A percentile compares a stretch with the other conserved stretches of the same genome.
phyloP scores from a whole-genome alignment of 176 grass and related monocot genomes.

The Musa itinerans region DNA sequence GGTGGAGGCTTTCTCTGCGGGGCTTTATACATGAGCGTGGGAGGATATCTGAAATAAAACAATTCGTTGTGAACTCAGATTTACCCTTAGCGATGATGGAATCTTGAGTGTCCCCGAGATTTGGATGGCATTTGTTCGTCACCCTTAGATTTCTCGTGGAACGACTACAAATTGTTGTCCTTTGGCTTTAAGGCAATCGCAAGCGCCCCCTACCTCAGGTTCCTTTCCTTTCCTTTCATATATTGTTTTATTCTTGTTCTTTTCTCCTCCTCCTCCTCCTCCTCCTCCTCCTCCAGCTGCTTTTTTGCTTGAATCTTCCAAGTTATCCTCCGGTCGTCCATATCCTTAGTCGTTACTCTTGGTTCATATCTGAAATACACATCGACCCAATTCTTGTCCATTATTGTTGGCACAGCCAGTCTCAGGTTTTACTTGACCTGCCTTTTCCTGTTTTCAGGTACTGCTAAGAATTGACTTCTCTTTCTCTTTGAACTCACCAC shows the following conservation, averaged over 20 bases:
- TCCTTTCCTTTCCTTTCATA: background rate
- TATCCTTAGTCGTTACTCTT: too few species aligned
- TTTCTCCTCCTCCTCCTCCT: too few species aligned
- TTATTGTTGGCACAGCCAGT: too few species aligned
- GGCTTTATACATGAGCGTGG: slow-evolving; percentile 4
- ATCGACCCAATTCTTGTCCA: background rate
- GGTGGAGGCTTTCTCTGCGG: background rate
- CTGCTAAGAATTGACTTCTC: too few species aligned
- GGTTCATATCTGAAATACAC: background rate
- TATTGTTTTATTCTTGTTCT: too few species aligned
- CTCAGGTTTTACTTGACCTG: too few species aligned
- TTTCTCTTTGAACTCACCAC: too few species aligned
- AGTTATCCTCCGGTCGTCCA: too few species aligned
- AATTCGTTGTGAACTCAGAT: background rate
- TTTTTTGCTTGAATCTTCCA: too few species aligned
- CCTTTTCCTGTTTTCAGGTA: too few species aligned
- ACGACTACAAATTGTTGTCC: background rate
- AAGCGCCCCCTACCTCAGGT: background rate
- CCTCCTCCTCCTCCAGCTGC: too few species aligned
- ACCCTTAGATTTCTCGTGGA: background rate
- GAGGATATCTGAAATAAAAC: background rate
- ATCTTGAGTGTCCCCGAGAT: background rate
- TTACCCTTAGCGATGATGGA: background rate
- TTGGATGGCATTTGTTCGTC: background rate
- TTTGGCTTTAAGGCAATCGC: background rate